phyloP scores from a whole-genome alignment of 768 basidiomycete species.

The Termitomyces sp. region DNA sequence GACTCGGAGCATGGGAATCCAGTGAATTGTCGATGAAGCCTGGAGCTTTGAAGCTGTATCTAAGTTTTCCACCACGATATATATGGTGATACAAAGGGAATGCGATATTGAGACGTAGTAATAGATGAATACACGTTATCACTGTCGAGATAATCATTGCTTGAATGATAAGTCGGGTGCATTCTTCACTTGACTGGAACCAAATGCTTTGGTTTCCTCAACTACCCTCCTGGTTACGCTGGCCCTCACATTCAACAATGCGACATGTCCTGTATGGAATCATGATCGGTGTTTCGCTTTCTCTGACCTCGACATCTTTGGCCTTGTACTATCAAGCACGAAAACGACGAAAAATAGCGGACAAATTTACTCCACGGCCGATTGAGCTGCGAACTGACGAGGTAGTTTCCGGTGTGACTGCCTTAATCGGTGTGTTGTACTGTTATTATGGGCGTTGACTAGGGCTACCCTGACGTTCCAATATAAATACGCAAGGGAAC shows the following conservation, averaged over 20 bases:
- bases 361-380: constrained; percentile 41
- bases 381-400: constrained; percentile 76
- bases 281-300: constrained; percentile 71
- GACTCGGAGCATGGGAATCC: background rate
- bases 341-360: constrained; percentile 35
- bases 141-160: background rate
- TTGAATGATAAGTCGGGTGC: constrained; percentile 6
- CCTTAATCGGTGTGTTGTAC: constrained; percentile 67
- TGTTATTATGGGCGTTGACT: background rate
- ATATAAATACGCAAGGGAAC: constrained; percentile 54
- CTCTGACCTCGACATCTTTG: constrained; percentile 64
- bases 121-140: background rate
- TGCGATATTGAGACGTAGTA: background rate
- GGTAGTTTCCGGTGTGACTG: constrained; percentile 72
- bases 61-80: background rate
- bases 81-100: background rate
- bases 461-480: background rate
- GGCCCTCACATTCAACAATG: constrained; percentile 28
- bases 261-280: constrained; percentile 40
- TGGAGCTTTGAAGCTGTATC: no score
- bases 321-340: constrained; percentile 46
- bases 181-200: constrained; percentile 10
- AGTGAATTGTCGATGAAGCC: background rate
- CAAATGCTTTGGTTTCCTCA: constrained; percentile 18
- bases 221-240: constrained; percentile 27